These are phyloP conservation scores for Zasmidium citrigriseum DNA, from an alignment of 2,329 filamentous ascomycete genomes.

Conservation along the genomic window DNA sequence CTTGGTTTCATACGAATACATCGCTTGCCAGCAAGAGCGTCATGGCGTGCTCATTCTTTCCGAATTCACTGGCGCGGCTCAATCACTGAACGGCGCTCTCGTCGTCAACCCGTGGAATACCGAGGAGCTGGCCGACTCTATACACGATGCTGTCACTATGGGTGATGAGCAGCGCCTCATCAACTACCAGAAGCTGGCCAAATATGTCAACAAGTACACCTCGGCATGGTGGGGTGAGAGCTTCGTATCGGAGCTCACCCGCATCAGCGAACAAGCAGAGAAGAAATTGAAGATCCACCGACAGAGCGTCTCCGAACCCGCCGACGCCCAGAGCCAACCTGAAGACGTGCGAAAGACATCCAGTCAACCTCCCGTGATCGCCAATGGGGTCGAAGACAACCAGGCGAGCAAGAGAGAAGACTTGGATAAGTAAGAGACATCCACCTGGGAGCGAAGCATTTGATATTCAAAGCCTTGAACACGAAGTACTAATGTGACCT, in stretches of 20 bases:
- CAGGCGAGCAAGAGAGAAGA: constrained; percentile 16
- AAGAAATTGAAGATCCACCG: constrained; percentile 48
- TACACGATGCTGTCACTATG: constrained; percentile 97
- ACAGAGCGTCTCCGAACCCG: constrained; percentile 20
- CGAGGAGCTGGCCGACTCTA: constrained; percentile 87
- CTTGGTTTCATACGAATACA: constrained; percentile 96
- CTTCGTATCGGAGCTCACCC: constrained; percentile 80
- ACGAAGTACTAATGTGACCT: constrained; percentile 21
- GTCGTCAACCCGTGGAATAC: constrained; percentile 99
- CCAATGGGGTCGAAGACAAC: constrained; percentile 19
- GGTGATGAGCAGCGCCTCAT: constrained; percentile 79
- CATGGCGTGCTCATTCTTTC: constrained; percentile 94
- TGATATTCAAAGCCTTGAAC: neutral
- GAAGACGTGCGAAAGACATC: constrained; percentile 17
- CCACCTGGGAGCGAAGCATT: constrained; percentile 7
- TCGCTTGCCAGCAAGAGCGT: constrained; percentile 85
- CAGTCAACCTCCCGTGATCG: constrained; percentile 16
- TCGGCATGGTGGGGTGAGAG: constrained; percentile 94
- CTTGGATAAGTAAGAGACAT: constrained; percentile 23
- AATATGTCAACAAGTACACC: constrained; percentile 97
- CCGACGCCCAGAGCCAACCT: constrained; percentile 9
- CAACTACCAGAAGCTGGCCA: constrained; percentile 89
- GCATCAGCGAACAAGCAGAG: constrained; percentile 56
- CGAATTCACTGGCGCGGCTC: constrained; percentile 93
- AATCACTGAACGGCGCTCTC: constrained; percentile 87